Evolutionary conservation across 257 asterid genomes (phyloP).

Genomic region (Fraxinus anomala): DNA sequence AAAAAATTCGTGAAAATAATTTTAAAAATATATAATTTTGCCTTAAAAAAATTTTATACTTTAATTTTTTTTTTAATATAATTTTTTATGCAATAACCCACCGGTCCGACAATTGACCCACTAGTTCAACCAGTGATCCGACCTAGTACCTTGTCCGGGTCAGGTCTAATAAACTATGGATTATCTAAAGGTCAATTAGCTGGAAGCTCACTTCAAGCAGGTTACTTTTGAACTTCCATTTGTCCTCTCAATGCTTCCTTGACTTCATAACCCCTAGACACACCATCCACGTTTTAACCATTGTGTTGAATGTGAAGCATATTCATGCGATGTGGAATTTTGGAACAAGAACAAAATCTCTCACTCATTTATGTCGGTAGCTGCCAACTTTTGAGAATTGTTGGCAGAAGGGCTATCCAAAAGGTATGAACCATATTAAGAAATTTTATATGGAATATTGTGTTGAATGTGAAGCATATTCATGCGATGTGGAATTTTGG

Average conservation of each 20-base stretch:
- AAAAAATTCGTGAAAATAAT: no score
- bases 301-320: conserved; percentile 1
- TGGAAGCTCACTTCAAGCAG: conserved; percentile 72
- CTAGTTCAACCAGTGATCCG: no score
- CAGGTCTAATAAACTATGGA: no score
- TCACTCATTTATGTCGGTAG: conserved; percentile 74
- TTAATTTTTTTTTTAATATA: no score
- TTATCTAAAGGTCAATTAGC: background rate
- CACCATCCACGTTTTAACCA: conserved; percentile 25
- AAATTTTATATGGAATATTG: no score
- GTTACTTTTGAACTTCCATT: conserved; percentile 92
- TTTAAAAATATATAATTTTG: no score
- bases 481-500: background rate
- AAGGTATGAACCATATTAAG: conserved; percentile 66
- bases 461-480: conserved; percentile 8
- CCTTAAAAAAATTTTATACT: no score
- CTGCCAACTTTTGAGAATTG: conserved; percentile 52
- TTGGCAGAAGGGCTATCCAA: conserved; percentile 64
- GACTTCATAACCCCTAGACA: conserved; percentile 78
- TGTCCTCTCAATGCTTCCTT: conserved; percentile 92
- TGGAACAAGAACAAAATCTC: conserved; percentile 27
- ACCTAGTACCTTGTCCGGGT: no score
- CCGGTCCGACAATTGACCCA: no score
- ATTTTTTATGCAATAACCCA: no score
- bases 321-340: conserved; percentile 2